Conservation (phyloP, 2,329 filamentous ascomycete species). For the Pseudofabraea citricarpa region DNA sequence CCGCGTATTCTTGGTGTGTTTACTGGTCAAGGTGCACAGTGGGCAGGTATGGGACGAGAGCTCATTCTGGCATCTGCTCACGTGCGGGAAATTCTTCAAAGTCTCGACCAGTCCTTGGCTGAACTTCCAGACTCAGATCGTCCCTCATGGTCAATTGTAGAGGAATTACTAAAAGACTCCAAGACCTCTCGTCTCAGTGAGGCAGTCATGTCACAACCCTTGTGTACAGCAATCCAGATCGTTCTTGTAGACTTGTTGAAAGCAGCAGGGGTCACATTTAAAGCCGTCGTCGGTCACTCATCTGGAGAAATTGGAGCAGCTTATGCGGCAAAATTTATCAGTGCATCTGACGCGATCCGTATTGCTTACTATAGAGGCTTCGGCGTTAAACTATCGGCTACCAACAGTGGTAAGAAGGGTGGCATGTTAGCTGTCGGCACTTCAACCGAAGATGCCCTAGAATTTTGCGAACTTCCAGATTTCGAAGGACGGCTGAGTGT, state of each 20-base stretch:
- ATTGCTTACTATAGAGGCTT: conserved; percentile 9
- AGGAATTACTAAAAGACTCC: not conserved
- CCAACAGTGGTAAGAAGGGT: conserved; percentile 8
- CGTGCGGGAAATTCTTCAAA: not conserved
- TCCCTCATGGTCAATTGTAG: not conserved
- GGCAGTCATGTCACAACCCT: not conserved
- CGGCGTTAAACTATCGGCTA: conserved; percentile 8
- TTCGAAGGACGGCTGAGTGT: conserved; percentile 14
- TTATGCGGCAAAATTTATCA: not conserved
- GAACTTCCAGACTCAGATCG: not conserved
- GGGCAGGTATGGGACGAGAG: conserved; percentile 4
- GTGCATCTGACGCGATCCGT: conserved; percentile 24
- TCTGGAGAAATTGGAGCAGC: not conserved
- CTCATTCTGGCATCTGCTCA: conserved; percentile 1
- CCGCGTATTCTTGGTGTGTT: conserved; percentile 16
- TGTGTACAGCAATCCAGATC: not conserved
- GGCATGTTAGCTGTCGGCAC: conserved; percentile 21
- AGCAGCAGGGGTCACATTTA: conserved; percentile 11
- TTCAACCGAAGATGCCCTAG: conserved; percentile 12
- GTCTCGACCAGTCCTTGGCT: not conserved
- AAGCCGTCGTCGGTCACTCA: not conserved
- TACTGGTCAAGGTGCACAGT: conserved; percentile 11
- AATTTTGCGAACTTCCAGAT: conserved; percentile 5
- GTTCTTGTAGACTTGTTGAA: conserved; percentile 7
- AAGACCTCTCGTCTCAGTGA: not conserved